phyloP scores from a whole-genome alignment of 75 land plant species.

The Pinus taeda region DNA sequence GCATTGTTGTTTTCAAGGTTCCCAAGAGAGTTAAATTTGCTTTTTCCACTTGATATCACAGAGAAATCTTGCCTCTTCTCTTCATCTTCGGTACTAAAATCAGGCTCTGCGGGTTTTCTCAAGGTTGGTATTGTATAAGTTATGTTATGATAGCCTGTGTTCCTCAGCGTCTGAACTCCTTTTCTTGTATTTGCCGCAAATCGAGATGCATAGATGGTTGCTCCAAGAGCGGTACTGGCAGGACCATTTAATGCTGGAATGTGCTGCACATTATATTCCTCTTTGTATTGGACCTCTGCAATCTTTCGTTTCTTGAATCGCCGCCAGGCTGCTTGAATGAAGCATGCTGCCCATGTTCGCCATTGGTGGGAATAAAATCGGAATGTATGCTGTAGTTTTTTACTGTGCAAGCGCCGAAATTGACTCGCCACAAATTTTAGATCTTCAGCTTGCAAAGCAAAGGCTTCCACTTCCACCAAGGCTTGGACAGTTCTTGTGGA shows the following conservation, averaged over 20 bases:
- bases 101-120: conserved; percentile 71
- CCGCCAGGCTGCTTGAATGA: conserved; percentile 85
- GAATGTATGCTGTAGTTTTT: conserved; percentile 67
- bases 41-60: neutral
- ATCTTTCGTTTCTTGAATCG: conserved; percentile 49
- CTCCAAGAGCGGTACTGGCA: conserved; percentile 27
- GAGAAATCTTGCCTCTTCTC: neutral
- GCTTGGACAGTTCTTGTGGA: conserved; percentile 47
- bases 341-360: conserved; percentile 88
- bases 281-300: conserved; percentile 24
- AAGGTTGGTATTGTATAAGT: conserved; percentile 10
- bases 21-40: neutral
- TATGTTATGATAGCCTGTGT: neutral
- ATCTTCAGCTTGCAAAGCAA: conserved; percentile 67
- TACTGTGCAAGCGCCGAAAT: conserved; percentile 73
- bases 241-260: neutral
- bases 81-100: conserved; percentile 58
- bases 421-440: conserved; percentile 76
- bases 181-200: conserved; percentile 60
- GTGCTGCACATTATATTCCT: conserved; percentile 8
- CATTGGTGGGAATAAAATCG: conserved; percentile 86
- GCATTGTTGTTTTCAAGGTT: neutral
- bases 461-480: conserved; percentile 72
- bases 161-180: conserved; percentile 24
- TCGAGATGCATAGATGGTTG: conserved; percentile 49